phyloP scores from a whole-genome alignment of 2,329 filamentous ascomycete genomes.

The Ilyonectria robusta region DNA sequence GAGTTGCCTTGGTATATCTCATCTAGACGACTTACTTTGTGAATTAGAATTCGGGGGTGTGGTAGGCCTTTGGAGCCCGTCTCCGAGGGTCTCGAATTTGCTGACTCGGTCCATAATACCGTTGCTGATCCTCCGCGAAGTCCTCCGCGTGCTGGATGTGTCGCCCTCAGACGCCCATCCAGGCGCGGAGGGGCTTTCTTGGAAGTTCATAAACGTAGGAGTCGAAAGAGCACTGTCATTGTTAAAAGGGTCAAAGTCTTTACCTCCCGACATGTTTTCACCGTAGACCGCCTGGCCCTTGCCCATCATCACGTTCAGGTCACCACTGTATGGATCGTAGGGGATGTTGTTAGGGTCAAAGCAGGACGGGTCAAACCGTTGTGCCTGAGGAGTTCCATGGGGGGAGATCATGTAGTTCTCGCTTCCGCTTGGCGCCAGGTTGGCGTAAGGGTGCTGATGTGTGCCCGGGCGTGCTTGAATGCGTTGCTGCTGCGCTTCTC shows the following conservation, averaged over 20 bases:
- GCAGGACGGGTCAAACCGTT: constrained; percentile 66
- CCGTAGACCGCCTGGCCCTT: constrained; percentile 62
- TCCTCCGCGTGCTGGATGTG: constrained; percentile 58
- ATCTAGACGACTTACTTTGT: constrained; percentile 64
- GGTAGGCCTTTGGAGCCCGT: constrained; percentile 65
- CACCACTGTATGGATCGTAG: constrained; percentile 62
- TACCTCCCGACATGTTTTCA: constrained; percentile 58
- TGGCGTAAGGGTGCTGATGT: constrained; percentile 50
- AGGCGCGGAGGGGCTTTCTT: constrained; percentile 61
- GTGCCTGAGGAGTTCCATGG: constrained; percentile 67
- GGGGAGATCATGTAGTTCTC: constrained; percentile 73
- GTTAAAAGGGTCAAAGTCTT: constrained; percentile 67
- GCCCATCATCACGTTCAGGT: constrained; percentile 62
- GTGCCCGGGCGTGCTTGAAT: constrained; percentile 81
- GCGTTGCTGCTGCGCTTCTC: constrained; percentile 92
- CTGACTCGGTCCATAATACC: constrained; percentile 72
- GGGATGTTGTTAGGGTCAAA: constrained; percentile 60
- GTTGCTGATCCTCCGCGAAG: constrained; percentile 68
- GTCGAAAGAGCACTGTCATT: constrained; percentile 63
- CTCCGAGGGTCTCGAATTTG: constrained; percentile 71
- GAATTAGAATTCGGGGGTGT: constrained; percentile 75
- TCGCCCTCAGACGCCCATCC: constrained; percentile 68
- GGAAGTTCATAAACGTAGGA: constrained; percentile 65
- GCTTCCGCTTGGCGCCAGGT: constrained; percentile 55
- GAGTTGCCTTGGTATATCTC: constrained; percentile 17